Percentiles rank a stretch among this genome's conserved stretches.
Conservation (phyloP, 2,329 filamentous ascomycete genomes). For the Trichoderma endophyticum region DNA sequence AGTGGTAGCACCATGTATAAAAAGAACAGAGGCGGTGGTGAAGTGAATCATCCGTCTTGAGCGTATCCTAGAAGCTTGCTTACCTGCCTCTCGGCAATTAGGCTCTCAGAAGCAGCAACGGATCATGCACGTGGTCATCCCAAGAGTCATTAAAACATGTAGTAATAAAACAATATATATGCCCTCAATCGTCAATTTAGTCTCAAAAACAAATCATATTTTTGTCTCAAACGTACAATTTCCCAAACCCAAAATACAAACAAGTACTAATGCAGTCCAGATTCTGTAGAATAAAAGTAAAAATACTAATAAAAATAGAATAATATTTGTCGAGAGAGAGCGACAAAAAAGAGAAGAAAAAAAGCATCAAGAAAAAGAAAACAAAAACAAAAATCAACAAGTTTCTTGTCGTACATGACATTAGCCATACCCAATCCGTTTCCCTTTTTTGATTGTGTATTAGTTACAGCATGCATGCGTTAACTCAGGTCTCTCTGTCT, state of each 20-base stretch:
- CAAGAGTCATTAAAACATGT: background rate
- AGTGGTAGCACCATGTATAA: background rate
- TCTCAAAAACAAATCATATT: background rate
- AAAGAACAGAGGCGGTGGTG: background rate
- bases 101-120: background rate
- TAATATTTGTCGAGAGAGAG: constrained; percentile 20
- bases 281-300: background rate
- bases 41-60: background rate
- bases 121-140: background rate
- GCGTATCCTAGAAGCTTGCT: too few relatives aligned
- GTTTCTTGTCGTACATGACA: constrained; percentile 35
- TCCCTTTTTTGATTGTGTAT: constrained; percentile 36
- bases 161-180: background rate
- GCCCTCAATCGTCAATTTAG: background rate
- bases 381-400: constrained; percentile 22
- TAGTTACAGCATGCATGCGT: constrained; percentile 36
- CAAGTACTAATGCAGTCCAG: constrained; percentile 5
- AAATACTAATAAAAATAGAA: background rate
- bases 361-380: background rate
- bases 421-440: constrained; percentile 33
- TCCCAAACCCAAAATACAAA: background rate
- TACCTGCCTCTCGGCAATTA: background rate
- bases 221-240: background rate
- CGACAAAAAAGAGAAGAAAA: background rate
- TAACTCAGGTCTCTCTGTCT: constrained; percentile 33